Evolutionary conservation across 2,329 filamentous ascomycete species (phyloP), one percentile per base, ranked within the genome.

Genomic region (Phialemonium atrogriseum): DNA sequence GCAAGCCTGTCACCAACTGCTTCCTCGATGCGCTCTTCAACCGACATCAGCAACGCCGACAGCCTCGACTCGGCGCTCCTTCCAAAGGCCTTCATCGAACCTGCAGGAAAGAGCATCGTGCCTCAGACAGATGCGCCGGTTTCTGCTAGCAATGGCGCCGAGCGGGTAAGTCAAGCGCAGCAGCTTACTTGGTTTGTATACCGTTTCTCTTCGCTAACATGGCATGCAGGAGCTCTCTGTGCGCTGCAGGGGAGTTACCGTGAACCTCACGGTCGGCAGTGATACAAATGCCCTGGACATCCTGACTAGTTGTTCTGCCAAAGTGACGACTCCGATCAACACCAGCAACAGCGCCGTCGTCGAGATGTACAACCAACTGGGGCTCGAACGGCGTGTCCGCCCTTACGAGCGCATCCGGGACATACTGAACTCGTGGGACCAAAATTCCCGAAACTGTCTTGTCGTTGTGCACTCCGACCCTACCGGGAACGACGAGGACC

Each of bases 371-470:
- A 62, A 68, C 13, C 70, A 77, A 26, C 69, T 91, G 1, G 85
- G 85, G 18, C 66, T 96, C 2, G 84, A 93, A 53, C 77, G 89
- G 23, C 81, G 84, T 1, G 60, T 96, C 16, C 80, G 89, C 24
- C 79, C 77, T 23, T 95, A 94, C 51, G 89, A 96, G 59, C 77
- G 76, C 39, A 72, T 96, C 19, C 76, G 85, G 37, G 85, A 94
- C 47, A 74, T 94, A 14, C 73, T 95, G 70, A 93, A 94, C 53
- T 93, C 87, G 1, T 96, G 89, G 89, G 84, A 94, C 38, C 67
- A 70, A 25, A 87, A 94, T 52, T 66, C 70, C 3, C 80, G 87
- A 44, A 91, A 94, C 47, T 67, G 71, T 7, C 64, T 96, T 10
- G 59, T 83, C 12, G 67, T 95, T 14, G 60, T 80, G 33, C 67